Evolutionary conservation across 192 early-diverging fungal species (phyloP).

Genomic region (Entophlyctis helioformis): DNA sequence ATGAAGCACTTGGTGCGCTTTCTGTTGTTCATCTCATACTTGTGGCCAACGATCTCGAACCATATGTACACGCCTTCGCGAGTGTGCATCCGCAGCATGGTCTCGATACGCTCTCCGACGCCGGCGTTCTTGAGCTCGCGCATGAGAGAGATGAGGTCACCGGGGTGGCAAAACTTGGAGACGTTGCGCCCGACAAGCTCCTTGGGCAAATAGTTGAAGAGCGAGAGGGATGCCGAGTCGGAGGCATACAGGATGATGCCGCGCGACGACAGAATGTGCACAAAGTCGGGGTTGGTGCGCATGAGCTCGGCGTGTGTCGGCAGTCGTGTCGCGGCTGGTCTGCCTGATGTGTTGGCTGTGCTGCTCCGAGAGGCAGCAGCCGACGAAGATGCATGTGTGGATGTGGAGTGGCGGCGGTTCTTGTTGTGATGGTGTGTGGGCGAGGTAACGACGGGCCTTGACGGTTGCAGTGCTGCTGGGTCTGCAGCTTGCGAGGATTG

Average conservation of each 20-base stretch:
- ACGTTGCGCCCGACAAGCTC: conserved; percentile 38
- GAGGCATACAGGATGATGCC: conserved; percentile 58
- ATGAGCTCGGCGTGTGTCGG: conserved; percentile 6
- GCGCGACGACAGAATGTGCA: conserved; percentile 56
- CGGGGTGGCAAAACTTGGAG: conserved; percentile 38
- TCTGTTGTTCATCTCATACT: conserved; percentile 30
- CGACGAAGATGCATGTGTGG: too few species aligned
- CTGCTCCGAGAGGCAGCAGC: too few species aligned
- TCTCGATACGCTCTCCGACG: conserved; percentile 27
- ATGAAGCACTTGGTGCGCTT: conserved; percentile 49
- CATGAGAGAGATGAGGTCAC: conserved; percentile 52
- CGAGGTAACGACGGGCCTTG: too few species aligned
- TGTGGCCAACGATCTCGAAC: conserved; percentile 42
- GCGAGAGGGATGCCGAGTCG: conserved; percentile 20
- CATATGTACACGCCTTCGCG: conserved; percentile 31
- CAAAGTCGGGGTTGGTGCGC: conserved; percentile 31
- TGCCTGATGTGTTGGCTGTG: not conserved
- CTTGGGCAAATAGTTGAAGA: conserved; percentile 33
- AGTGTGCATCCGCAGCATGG: conserved; percentile 47
- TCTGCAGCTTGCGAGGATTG: too few species aligned
- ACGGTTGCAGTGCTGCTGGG: too few species aligned
- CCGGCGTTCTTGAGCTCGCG: conserved; percentile 42
- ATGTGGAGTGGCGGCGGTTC: too few species aligned
- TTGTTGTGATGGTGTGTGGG: too few species aligned
- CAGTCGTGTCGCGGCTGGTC: not conserved